A percentile compares a stretch with the other conserved stretches of the same genome.
phyloP scores from a whole-genome alignment of 2,329 filamentous ascomycete species.

The Talaromyces sp. region DNA sequence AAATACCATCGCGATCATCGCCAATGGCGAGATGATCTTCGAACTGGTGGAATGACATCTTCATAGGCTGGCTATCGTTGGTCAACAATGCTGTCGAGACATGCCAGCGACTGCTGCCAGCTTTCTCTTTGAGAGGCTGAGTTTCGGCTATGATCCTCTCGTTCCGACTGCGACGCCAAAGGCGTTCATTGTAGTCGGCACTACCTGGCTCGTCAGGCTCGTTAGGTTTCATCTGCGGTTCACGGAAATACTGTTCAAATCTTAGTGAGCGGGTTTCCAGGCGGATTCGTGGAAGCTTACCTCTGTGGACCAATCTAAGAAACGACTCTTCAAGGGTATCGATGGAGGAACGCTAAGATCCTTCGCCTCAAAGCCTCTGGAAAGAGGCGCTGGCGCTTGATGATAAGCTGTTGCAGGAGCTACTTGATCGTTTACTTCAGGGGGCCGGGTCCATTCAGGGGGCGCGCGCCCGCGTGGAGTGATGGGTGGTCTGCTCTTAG shows the following conservation, averaged over 20 bases:
- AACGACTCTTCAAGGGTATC: conserved; percentile 76
- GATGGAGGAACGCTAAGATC: conserved; percentile 57
- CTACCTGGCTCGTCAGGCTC: conserved; percentile 96
- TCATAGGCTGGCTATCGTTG: conserved; percentile 82
- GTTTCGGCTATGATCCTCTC: conserved; percentile 89
- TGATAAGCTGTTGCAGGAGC: conserved; percentile 69
- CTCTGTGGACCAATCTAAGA: conserved; percentile 93
- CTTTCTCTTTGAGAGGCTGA: conserved; percentile 86
- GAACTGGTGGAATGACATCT: conserved; percentile 96
- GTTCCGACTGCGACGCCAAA: conserved; percentile 90
- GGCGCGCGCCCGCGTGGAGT: conserved; percentile 51
- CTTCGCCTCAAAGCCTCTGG: conserved; percentile 67
- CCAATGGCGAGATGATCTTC: conserved; percentile 92
- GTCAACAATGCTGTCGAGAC: conserved; percentile 78
- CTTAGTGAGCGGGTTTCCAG: conserved; percentile 11
- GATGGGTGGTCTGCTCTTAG: conserved; percentile 36
- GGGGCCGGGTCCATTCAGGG: conserved; percentile 61
- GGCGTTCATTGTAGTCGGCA: conserved; percentile 88
- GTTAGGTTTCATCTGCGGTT: conserved; percentile 95
- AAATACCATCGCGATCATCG: conserved; percentile 86
- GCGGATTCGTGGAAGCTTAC: conserved; percentile 32
- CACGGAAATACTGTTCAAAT: conserved; percentile 72
- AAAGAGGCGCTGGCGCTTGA: conserved; percentile 72
- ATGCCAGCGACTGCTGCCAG: conserved; percentile 83
- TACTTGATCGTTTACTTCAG: conserved; percentile 70